Evolutionary conservation across 2,329 filamentous ascomycete genomes (phyloP), one percentile per base, ranked within the genome.

Genomic region (Penicillium concentricum): DNA sequence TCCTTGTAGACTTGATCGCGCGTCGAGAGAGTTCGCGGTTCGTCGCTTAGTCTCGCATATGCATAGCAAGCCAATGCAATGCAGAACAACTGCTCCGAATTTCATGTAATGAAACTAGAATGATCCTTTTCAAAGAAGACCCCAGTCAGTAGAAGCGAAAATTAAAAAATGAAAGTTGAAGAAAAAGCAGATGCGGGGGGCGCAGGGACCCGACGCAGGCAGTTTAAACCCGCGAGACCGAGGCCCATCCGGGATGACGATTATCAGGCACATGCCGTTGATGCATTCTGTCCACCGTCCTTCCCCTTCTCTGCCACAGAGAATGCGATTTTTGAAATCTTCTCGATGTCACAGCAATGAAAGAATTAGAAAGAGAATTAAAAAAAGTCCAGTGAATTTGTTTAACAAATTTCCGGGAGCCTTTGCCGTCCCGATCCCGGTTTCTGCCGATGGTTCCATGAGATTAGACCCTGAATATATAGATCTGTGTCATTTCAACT

Each of bases 401-500:
- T 56, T 53, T 52, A 61, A 56, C 45, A 34, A 45, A 37, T 54
- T 59, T 52, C 45, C 51, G 43, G 42, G 13, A 20, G 48, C 52
- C 47, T 42, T 51, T 57, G 13, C 51, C 51, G 51, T 35, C 24
- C 44, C 51, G 53, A 16, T 57, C 55, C 63, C 63, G 63, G 53
- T 59, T 64, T 65, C 39, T 50, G 57, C 63, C 63, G 63, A 65
- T 37, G 7, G 39, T n/a, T 47, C 54, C 56, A 58, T 32, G 26
- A 34, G 28, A 34, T 34, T 22, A 12, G 28, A 13, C 18, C 35
- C 10, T 5, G 4, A n/a, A 16, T 45, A 16, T 34, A 34, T 46
- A 46, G 28, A 46, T 46, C 18, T 46, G 3, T n/a, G 30, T 35
- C 44, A 16, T 46, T 30, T 20, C 2, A 28, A 12, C 9, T 43